Evolutionary conservation across 2,329 filamentous ascomycete genomes (phyloP).

Genomic region (Ophiostoma tasmaniense): DNA sequence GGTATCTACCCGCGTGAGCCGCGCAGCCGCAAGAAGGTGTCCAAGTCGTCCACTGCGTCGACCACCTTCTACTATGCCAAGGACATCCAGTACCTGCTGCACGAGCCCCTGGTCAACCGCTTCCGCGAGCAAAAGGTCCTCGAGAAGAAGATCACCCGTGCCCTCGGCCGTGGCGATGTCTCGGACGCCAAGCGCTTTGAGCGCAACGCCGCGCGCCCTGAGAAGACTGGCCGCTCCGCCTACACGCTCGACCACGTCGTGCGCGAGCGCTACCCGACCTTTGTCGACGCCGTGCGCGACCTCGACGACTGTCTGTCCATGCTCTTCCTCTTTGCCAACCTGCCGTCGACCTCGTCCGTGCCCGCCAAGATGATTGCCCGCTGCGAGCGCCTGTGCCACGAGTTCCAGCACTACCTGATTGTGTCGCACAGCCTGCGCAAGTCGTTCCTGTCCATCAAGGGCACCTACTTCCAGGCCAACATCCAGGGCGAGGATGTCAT

Average conservation of each 20-base stretch:
- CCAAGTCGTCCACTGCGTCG: slow-evolving; percentile 78
- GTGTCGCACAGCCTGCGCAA: slow-evolving; percentile 84
- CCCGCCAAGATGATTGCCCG: slow-evolving; percentile 92
- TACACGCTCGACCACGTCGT: slow-evolving; percentile 95
- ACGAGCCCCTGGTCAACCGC: slow-evolving; percentile 87
- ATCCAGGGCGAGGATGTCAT: slow-evolving; percentile 95
- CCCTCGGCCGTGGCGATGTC: slow-evolving; percentile 84
- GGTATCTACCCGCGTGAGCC: slow-evolving; percentile 98
- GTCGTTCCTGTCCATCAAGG: slow-evolving; percentile 97
- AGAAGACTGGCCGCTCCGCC: slow-evolving; percentile 82
- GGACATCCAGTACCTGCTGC: slow-evolving; percentile 96
- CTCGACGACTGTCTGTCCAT: slow-evolving; percentile 95
- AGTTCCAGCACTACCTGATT: slow-evolving; percentile 98
- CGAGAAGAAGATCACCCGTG: slow-evolving; percentile 93
- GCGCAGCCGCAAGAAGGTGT: slow-evolving; percentile 92
- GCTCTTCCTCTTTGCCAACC: slow-evolving; percentile 94
- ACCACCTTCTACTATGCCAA: slow-evolving; percentile 91
- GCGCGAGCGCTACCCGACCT: slow-evolving; percentile 95
- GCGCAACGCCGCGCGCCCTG: slow-evolving; percentile 73
- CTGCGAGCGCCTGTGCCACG: slow-evolving; percentile 84
- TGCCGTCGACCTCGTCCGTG: slow-evolving; percentile 81
- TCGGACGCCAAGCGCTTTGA: slow-evolving; percentile 82
- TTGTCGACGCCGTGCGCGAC: slow-evolving; percentile 86
- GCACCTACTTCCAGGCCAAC: slow-evolving; percentile 97
- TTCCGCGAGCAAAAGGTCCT: slow-evolving; percentile 96